These are phyloP conservation scores for Hypomontagnella monticulosa DNA, from an alignment of 495 filamentous ascomycete species.

Conservation along the genomic window DNA sequence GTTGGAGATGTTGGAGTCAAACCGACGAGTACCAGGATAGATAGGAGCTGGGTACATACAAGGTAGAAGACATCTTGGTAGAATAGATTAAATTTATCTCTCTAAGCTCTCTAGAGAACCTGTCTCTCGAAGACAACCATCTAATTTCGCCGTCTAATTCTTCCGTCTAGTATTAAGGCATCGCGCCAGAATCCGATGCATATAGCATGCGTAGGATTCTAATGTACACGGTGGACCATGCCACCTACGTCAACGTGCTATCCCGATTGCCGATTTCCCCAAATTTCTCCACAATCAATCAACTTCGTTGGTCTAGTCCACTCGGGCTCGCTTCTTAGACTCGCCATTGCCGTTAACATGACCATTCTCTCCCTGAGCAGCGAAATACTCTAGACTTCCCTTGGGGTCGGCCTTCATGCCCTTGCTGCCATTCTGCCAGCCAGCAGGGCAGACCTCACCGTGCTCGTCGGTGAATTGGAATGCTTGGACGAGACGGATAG, in stretches of 20 bases:
- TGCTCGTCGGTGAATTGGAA: constrained; percentile 70
- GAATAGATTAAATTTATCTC: too few relatives aligned
- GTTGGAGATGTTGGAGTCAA: too few relatives aligned
- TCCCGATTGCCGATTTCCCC: constrained; percentile 17
- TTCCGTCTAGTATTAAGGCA: constrained; percentile 27
- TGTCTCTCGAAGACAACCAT: not conserved
- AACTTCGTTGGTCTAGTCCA: constrained; percentile 18
- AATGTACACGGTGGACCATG: constrained; percentile 15
- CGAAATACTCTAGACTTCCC: constrained; percentile 58
- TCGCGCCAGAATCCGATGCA: not conserved
- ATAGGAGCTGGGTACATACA: too few relatives aligned
- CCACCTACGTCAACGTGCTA: constrained; percentile 24
- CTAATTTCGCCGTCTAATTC: constrained; percentile 6
- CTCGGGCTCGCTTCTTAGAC: constrained; percentile 40
- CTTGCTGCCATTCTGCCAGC: constrained; percentile 63
- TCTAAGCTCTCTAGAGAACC: too few relatives aligned
- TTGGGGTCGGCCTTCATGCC: constrained; percentile 64
- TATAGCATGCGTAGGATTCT: constrained; percentile 7
- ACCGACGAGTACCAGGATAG: too few relatives aligned
- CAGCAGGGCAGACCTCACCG: constrained; percentile 67
- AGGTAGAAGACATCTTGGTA: too few relatives aligned
- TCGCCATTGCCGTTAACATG: constrained; percentile 42
- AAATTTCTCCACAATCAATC: constrained; percentile 12
- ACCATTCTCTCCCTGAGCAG: constrained; percentile 35
- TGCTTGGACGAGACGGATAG: constrained; percentile 65